Evolutionary conservation across 352 stramenopile genomes (phyloP).

Genomic region (Globisporangium rhizosaccharum): DNA sequence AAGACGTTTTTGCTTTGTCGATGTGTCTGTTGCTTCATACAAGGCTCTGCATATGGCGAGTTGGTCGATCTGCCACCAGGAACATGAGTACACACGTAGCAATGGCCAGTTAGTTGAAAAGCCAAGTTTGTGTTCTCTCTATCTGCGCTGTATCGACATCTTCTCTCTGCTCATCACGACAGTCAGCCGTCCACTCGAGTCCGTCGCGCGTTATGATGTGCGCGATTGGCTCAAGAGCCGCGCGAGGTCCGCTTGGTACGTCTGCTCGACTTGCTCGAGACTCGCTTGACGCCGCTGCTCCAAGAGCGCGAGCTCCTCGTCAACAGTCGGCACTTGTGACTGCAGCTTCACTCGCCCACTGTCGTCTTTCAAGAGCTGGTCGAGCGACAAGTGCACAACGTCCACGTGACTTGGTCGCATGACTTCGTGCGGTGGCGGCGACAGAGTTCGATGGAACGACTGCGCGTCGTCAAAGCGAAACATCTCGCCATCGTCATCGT

Average conservation of each 20-base stretch:
- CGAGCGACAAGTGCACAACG: conserved; percentile 13
- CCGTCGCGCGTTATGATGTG: background rate
- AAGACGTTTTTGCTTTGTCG: too few relatives aligned
- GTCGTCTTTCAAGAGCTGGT: conserved; percentile 7
- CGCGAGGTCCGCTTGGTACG: conserved; percentile 33
- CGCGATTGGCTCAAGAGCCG: conserved; percentile 18
- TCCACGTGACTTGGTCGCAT: conserved; percentile 12
- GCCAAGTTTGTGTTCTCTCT: background rate
- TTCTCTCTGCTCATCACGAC: too few relatives aligned
- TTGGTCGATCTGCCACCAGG: too few relatives aligned
- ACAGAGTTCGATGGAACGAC: background rate
- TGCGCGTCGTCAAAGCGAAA: conserved; percentile 10
- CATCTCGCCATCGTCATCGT: conserved; percentile 16
- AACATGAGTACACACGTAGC: background rate
- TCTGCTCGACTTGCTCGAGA: conserved; percentile 30
- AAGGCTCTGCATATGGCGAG: too few relatives aligned
- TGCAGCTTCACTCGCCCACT: background rate
- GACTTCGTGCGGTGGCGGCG: background rate
- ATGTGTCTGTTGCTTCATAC: too few relatives aligned
- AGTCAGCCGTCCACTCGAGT: too few relatives aligned
- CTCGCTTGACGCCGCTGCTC: conserved; percentile 24
- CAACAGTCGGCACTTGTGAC: conserved; percentile 8
- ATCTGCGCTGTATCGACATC: background rate
- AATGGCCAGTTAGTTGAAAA: too few relatives aligned
- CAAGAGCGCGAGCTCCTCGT: conserved; percentile 29